phyloP scores from a whole-genome alignment of 805 yeast species.

The Alloascoidea africana region DNA sequence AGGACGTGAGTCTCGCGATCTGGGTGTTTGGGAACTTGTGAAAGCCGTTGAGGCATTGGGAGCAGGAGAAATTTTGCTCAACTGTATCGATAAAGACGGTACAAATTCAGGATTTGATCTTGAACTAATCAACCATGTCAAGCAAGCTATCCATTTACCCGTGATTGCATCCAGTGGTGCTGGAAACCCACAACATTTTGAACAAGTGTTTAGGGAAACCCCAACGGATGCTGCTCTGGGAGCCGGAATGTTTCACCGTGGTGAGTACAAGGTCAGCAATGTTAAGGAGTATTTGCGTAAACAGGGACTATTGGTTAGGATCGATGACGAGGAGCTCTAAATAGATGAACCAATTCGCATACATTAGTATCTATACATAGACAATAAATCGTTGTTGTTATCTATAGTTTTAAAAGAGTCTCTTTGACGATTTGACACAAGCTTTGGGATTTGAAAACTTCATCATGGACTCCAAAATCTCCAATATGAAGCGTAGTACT shows the following conservation, averaged over 20 bases:
- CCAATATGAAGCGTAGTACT: constrained; percentile 15
- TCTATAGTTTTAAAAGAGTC: no score
- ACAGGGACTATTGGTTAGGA: constrained; percentile 58
- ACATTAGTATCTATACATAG: no score
- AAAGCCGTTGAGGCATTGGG: constrained; percentile 85
- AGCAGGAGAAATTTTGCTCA: constrained; percentile 88
- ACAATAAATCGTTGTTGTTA: not conserved
- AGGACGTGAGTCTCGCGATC: constrained; percentile 79
- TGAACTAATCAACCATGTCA: constrained; percentile 69
- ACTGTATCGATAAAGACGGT: constrained; percentile 96
- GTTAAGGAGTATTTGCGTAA: constrained; percentile 56
- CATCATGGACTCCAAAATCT: constrained; percentile 48
- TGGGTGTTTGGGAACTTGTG: constrained; percentile 86
- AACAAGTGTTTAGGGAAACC: constrained; percentile 71
- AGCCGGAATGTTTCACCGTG: constrained; percentile 97
- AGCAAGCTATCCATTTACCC: constrained; percentile 66
- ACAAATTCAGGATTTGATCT: constrained; percentile 88
- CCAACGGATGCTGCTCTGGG: constrained; percentile 94
- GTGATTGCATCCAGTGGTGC: constrained; percentile 98
- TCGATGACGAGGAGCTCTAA: constrained; percentile 27
- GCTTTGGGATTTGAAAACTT: constrained; percentile 32
- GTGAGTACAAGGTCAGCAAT: constrained; percentile 75
- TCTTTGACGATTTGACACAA: constrained; percentile 17
- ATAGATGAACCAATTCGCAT: no score
- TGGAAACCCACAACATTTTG: constrained; percentile 83